Evolutionary conservation across 371 early-diverging fungal species (phyloP).

Genomic region (Mortierella sp.): DNA sequence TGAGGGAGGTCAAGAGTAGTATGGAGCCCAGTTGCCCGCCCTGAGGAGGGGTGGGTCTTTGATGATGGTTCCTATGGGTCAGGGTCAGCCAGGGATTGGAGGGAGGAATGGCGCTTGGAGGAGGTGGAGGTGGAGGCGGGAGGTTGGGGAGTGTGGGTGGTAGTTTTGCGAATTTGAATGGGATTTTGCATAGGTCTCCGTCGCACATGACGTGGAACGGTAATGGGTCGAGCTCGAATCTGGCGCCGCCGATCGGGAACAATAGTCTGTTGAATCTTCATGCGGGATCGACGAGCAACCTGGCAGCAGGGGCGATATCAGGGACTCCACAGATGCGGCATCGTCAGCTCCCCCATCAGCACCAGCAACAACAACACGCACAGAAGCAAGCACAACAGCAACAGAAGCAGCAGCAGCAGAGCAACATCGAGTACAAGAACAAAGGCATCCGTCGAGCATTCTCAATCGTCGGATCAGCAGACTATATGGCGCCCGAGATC

Average conservation of each 20-base stretch:
- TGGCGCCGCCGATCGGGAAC: conserved; percentile 14
- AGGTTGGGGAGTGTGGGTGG: conserved; percentile 24
- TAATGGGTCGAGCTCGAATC: conserved; percentile 22
- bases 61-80: conserved; percentile 62
- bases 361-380: background rate
- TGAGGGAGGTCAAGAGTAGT: conserved; percentile 52
- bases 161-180: conserved; percentile 47
- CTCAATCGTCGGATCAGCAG: conserved; percentile 86
- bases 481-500: conserved; percentile 88
- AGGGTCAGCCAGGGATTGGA: conserved; percentile 68
- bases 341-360: background rate
- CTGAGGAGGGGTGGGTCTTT: conserved; percentile 71
- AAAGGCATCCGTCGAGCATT: conserved; percentile 64
- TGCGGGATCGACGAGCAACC: background rate
- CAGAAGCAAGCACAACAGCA: conserved; percentile 27
- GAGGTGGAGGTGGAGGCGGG: background rate
- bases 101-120: background rate
- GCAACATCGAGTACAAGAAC: conserved; percentile 59
- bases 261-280: conserved; percentile 36
- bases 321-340: conserved; percentile 23
- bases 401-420: conserved; percentile 52
- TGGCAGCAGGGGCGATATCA: background rate
- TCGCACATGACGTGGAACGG: conserved; percentile 35
- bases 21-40: conserved; percentile 68
- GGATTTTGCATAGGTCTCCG: conserved; percentile 41